Percentiles rank a stretch among this genome's conserved stretches.
These are phyloP conservation scores for Silene noctiflora DNA, from an alignment of 179 eudicot species.

Conservation along the genomic window DNA sequence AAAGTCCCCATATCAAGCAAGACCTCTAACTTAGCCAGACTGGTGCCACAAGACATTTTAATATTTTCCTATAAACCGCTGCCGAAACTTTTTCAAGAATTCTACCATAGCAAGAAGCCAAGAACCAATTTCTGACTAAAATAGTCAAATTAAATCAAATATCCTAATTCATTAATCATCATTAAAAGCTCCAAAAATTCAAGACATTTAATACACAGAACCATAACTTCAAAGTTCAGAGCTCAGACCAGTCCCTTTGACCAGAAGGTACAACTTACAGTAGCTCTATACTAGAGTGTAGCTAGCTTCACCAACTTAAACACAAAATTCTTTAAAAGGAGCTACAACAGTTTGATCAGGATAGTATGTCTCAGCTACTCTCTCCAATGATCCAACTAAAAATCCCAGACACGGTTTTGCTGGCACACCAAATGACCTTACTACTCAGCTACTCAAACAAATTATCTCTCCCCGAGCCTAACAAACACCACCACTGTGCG, in stretches of 20 bases:
- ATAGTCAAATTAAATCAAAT: conserved; percentile 5
- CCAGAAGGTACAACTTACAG: conserved; percentile 8
- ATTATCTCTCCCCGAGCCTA: background rate
- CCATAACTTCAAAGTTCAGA: background rate
- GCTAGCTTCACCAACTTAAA: conserved; percentile 1
- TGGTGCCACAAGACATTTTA: background rate
- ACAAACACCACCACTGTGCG: background rate
- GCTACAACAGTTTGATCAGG: background rate
- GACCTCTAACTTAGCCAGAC: background rate
- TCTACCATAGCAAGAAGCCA: background rate
- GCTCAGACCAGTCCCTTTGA: conserved; percentile 1
- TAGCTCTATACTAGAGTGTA: background rate
- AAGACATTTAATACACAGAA: background rate
- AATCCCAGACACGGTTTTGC: background rate
- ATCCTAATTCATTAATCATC: background rate
- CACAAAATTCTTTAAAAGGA: background rate
- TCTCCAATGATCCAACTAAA: conserved; percentile 1
- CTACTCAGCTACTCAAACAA: background rate
- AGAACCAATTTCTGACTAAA: background rate
- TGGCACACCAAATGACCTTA: background rate
- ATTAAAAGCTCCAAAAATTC: background rate
- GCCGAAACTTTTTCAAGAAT: background rate
- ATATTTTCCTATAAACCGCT: background rate
- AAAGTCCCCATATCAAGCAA: background rate
- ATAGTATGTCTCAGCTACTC: conserved; percentile 11